A percentile compares a stretch with the other conserved stretches of the same genome.
These are phyloP conservation scores for Wallemia ichthyophaga DNA, from an alignment of 1,284 basidiomycete genomes.

Conservation along the genomic window DNA sequence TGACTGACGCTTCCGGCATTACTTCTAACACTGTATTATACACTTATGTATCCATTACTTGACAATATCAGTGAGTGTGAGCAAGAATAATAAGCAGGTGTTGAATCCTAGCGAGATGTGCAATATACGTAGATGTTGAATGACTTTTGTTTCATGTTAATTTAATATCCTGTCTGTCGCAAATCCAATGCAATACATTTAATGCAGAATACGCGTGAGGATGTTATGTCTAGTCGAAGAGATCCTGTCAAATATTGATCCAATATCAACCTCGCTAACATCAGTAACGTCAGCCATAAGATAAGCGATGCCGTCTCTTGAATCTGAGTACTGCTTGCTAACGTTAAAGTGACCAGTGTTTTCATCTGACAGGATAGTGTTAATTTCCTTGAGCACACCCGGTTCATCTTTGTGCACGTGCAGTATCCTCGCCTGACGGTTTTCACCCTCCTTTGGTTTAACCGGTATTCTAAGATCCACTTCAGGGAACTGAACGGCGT, in stretches of 20 bases:
- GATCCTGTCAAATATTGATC: conserved; percentile 53
- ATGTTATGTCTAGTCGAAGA: conserved; percentile 55
- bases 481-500: conserved; percentile 96
- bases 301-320: conserved; percentile 78
- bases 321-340: conserved; percentile 95
- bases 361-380: conserved; percentile 25
- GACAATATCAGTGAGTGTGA: background rate
- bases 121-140: too few relatives aligned
- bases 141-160: too few relatives aligned
- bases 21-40: too few relatives aligned
- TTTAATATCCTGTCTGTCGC: too few relatives aligned
- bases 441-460: conserved; percentile 43
- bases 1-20: background rate
- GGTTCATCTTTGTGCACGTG: conserved; percentile 94
- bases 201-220: conserved; percentile 40
- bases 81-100: background rate
- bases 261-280: conserved; percentile 54
- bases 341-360: conserved; percentile 76
- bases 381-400: conserved; percentile 82
- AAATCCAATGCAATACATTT: too few relatives aligned
- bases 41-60: background rate
- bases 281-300: conserved; percentile 85
- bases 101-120: background rate
- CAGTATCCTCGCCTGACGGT: conserved; percentile 61
- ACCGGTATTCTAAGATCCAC: conserved; percentile 52